Base-by-base conservation (phyloP, 1,284 basidiomycete genomes). In the Mrakiaceae sp. region DNA sequence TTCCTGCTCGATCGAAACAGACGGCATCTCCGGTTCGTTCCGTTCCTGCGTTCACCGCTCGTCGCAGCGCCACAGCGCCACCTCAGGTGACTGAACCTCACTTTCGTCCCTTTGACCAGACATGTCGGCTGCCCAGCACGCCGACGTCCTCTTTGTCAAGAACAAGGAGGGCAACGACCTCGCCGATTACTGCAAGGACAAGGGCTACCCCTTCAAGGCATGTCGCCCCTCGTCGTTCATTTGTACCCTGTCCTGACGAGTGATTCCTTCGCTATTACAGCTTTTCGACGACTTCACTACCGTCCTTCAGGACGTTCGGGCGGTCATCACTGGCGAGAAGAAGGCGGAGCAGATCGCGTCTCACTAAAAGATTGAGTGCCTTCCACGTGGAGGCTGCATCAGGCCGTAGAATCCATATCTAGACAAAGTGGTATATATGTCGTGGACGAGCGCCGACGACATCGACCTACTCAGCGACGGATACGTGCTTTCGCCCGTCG, bases 101-200 rank as follows among this genome's bases (percentile, higher is more conserved):
- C 5, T 8, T 48, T 11, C 40, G 11, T 53, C 6, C 39, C n/a
- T 2, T 14, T 10, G 4, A 10, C 48, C 54, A 87, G 91, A 95
- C 75, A 83, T 96, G 76, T 91, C 88, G 6, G 93, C 93, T 2
- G 93, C 93, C 0, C 80, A 81, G 64, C 88, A 93, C 70, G 90
- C 93, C 16, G 90, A 96, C 75, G 46, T 48, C 46, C 39, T 96
- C 43, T 95, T 95, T 74, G 90, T 93, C 68, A 96, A 96, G 77
- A 83, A 84, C 69, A 86, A 85, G 60, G 88, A 90, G 70, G 64
- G 64, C 27, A 93, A 92, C 72, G 91, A 96, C 73, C 80, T 97
- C 7, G 83, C 85, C 65, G 81, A 81, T 44, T 94, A 88, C 76
- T 95, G 92, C 79, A 72, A 71, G 69, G 73, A 70, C 61, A 71